phyloP scores from a whole-genome alignment of 2,329 filamentous ascomycete genomes.

The Lasiodiplodia hormozganensis region DNA sequence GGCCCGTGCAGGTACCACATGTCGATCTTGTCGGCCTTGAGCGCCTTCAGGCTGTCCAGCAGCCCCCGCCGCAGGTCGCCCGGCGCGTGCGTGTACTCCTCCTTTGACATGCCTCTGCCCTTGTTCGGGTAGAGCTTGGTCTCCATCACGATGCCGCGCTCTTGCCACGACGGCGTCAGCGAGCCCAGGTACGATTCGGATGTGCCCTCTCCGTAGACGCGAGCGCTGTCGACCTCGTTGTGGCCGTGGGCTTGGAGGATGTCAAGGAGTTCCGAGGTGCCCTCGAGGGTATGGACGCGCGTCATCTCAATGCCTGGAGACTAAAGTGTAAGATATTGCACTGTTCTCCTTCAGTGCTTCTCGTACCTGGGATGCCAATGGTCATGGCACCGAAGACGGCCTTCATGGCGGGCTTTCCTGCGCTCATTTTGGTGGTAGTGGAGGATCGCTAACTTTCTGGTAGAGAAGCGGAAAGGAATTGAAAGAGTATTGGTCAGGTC shows the following conservation, averaged over 20 bases:
- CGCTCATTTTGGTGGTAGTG: neutral
- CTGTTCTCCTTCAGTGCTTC: neutral
- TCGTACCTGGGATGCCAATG: slow-evolving; percentile 43
- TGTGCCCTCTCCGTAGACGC: slow-evolving; percentile 47
- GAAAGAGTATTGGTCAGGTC: neutral
- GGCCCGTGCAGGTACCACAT: slow-evolving; percentile 61
- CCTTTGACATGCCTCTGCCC: slow-evolving; percentile 30
- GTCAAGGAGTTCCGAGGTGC: slow-evolving; percentile 39
- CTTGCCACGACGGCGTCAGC: slow-evolving; percentile 46
- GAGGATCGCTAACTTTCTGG: neutral
- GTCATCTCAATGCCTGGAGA: slow-evolving; percentile 35
- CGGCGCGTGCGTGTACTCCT: slow-evolving; percentile 29
- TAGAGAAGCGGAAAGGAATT: neutral
- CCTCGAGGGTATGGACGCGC: slow-evolving; percentile 33
- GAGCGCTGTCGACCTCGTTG: slow-evolving; percentile 47
- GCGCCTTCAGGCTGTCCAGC: slow-evolving; percentile 46
- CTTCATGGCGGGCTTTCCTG: slow-evolving; percentile 31
- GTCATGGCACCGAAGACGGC: slow-evolving; percentile 50
- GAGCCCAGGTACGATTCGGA: slow-evolving; percentile 55
- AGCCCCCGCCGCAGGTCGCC: slow-evolving; percentile 46
- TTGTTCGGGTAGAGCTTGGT: slow-evolving; percentile 52
- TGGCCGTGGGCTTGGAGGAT: slow-evolving; percentile 42
- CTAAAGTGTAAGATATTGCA: too few relatives aligned
- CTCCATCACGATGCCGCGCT: slow-evolving; percentile 50
- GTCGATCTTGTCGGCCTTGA: slow-evolving; percentile 52